A percentile compares a stretch with the other conserved stretches of the same genome.
Evolutionary conservation across 345 rosid genomes (phyloP).

Genomic region (Gynandropsis gynandra): DNA sequence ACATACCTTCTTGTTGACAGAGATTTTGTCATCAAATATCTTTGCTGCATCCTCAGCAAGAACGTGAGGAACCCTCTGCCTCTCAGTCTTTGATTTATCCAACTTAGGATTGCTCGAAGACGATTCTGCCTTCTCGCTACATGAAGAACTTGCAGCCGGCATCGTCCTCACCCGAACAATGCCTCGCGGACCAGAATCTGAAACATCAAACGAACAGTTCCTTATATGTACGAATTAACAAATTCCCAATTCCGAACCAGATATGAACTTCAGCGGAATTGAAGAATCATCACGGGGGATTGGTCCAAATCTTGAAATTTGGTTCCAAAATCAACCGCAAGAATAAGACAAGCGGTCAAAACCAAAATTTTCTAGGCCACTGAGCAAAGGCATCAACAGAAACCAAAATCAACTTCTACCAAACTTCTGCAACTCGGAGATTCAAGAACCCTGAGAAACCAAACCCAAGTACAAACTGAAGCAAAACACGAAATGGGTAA

Average conservation of each 20-base stretch:
- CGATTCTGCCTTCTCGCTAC: slow-evolving; percentile 26
- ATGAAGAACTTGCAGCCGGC: slow-evolving; percentile 28
- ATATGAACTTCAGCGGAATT: neutral
- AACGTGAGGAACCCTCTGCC: slow-evolving; percentile 44
- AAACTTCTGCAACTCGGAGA: neutral
- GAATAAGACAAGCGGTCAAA: neutral
- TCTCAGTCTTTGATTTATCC: slow-evolving; percentile 72
- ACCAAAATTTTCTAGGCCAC: no score
- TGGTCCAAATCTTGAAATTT: neutral
- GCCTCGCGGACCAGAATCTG: slow-evolving; percentile 35
- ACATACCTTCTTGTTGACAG: slow-evolving; percentile 70
- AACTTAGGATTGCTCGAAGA: slow-evolving; percentile 44
- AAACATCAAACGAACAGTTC: slow-evolving; percentile 17
- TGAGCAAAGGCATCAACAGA: neutral
- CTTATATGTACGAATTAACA: slow-evolving; percentile 5
- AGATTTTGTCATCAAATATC: slow-evolving; percentile 62
- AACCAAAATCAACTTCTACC: neutral
- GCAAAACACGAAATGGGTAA: slow-evolving; percentile 4
- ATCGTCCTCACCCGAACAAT: slow-evolving; percentile 32
- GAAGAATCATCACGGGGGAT: neutral
- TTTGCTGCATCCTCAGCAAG: slow-evolving; percentile 74
- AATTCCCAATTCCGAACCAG: neutral
- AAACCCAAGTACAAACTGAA: slow-evolving; percentile 8
- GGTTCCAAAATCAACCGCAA: neutral
- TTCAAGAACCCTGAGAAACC: neutral